Conservation (phyloP, 2,329 filamentous ascomycete genomes). For the Ceratocystis cubensis region DNA sequence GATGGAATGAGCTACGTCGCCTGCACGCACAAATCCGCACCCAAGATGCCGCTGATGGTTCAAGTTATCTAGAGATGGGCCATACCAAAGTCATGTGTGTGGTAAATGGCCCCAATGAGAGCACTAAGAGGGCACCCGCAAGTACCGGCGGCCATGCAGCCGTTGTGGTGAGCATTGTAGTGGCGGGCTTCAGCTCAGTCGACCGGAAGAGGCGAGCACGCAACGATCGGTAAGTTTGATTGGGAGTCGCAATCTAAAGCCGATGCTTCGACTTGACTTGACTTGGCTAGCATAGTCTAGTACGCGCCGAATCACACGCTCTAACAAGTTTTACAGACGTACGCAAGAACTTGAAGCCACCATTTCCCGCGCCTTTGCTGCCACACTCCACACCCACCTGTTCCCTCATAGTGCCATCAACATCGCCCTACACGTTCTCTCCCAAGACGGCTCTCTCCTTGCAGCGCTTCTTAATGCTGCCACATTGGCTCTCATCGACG, state of each 20-base stretch:
- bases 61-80: slow-evolving; percentile 88
- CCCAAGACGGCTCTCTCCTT: slow-evolving; percentile 79
- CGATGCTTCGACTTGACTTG: no score
- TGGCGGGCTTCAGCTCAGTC: slow-evolving; percentile 78
- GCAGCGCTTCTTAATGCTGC: slow-evolving; percentile 83
- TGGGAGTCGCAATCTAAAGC: no score
- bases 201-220: slow-evolving; percentile 67
- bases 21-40: slow-evolving; percentile 83
- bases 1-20: slow-evolving; percentile 93
- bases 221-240: slow-evolving; percentile 57
- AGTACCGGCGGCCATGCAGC: slow-evolving; percentile 34
- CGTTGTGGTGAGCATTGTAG: slow-evolving; percentile 67
- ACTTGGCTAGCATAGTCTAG: no score
- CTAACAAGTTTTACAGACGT: slow-evolving; percentile 42
- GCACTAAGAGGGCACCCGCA: slow-evolving; percentile 22
- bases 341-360: slow-evolving; percentile 70
- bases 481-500: slow-evolving; percentile 84
- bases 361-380: slow-evolving; percentile 62
- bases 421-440: slow-evolving; percentile 74
- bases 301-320: neutral
- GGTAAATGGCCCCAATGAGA: slow-evolving; percentile 70
- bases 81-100: slow-evolving; percentile 96
- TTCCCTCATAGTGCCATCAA: slow-evolving; percentile 80
- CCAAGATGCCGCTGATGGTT: slow-evolving; percentile 84
- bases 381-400: slow-evolving; percentile 69